These are phyloP conservation scores for Leccinum disarticulatum DNA, from an alignment of 768 basidiomycete genomes.

Conservation along the genomic window DNA sequence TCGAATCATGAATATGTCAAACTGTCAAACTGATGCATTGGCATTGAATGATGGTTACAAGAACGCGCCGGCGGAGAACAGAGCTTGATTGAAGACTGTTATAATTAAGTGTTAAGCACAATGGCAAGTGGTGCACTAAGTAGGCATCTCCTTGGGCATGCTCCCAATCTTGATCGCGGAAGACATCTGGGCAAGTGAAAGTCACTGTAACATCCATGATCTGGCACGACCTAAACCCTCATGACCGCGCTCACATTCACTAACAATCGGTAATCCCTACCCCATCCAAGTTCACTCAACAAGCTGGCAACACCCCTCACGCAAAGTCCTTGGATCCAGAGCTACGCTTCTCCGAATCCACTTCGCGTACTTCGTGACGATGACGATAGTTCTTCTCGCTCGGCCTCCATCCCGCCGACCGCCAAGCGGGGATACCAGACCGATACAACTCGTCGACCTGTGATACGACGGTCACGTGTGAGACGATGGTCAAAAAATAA, in stretches of 20 bases:
- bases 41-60: too few species aligned
- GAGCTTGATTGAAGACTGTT: too few species aligned
- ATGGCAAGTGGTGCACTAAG: background rate
- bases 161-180: background rate
- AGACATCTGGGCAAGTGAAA: background rate
- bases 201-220: background rate
- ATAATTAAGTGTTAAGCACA: too few species aligned
- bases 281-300: background rate
- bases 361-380: constrained; percentile 17
- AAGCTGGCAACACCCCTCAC: background rate
- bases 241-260: background rate
- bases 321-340: constrained; percentile 23
- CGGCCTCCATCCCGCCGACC: constrained; percentile 58
- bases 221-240: background rate
- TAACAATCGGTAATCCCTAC: background rate
- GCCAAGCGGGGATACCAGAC: constrained; percentile 66
- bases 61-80: too few species aligned
- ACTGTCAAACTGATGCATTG: too few species aligned
- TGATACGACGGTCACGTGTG: background rate
- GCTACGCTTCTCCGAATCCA: constrained; percentile 20
- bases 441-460: constrained; percentile 77
- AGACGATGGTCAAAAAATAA: background rate
- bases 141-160: too few species aligned
- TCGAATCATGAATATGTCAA: too few species aligned
- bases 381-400: constrained; percentile 39